Evolutionary conservation across 306 rosid genomes (phyloP), one percentile per base, ranked within the genome.

Genomic region (Trichosanthes truncata): DNA sequence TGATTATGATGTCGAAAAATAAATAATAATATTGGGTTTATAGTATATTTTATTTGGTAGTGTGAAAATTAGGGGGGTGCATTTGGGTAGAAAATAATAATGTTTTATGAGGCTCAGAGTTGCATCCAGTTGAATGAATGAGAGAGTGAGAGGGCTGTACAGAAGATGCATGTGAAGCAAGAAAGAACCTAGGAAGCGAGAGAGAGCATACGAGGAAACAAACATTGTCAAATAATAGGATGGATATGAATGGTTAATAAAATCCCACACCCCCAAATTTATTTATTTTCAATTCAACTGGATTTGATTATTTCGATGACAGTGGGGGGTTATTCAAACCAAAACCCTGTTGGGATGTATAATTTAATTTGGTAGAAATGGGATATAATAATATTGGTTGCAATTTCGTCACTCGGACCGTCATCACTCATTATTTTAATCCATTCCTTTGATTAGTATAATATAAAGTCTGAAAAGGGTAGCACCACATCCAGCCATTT

Each of bases 341-440:
- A 38, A 55, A 55, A n/a, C 23, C 49, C n/a, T 20, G 33, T 77
- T 55, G 12, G 11, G 49, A 53, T 56, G 3, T 68, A 66, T 68
- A n/a, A 25, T 59, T 15, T 36, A 36, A 51, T 79, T 61, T 18
- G 61, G 59, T 79, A 49, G 20, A 31, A 62, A 59, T 79, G 10
- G 10, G 6, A 79, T 61, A 79, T 26, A 41, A 79, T 26, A 41
- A 29, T 79, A 46, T 43, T 29, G 55, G 46, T 26, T 33, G 18
- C 81, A 63, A 79, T 48, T 63, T 63, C 75, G 81, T 65, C 81
- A 63, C 46, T 79, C 48, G 59, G 35, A 29, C 60, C 59, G 81
- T 79, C 81, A 79, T 79, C 81, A 65, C 74, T 41, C 13, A 60
- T 78, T 65, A 57, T 62, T 78, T 63, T 48, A 43, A 62, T 78